Conservation (phyloP, 192 early-diverging fungal species). For the Podochytrium sp. region DNA sequence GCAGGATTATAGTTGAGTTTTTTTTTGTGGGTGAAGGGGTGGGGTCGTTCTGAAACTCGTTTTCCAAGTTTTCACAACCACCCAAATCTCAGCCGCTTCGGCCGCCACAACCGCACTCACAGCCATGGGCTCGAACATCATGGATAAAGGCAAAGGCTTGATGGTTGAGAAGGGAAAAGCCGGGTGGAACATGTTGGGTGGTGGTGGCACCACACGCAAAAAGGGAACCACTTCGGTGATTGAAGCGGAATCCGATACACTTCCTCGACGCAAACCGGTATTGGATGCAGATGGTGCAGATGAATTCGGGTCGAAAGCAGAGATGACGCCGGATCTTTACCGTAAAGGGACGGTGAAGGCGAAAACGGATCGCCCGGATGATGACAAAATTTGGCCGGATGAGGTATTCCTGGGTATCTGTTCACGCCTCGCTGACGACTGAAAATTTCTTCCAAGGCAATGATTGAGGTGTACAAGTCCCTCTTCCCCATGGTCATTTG, state of each 20-base stretch:
- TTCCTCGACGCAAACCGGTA: neutral
- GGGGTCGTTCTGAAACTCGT: neutral
- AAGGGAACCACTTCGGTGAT: neutral
- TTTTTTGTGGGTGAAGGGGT: neutral
- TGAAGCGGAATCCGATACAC: neutral
- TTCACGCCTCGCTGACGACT: no score
- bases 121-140: slow-evolving; percentile 31
- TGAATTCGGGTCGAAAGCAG: no score
- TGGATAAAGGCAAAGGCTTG: slow-evolving; percentile 22
- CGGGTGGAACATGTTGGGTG: slow-evolving; percentile 17
- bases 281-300: no score
- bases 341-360: neutral
- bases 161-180: no score
- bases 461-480: slow-evolving; percentile 49
- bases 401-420: slow-evolving; percentile 50
- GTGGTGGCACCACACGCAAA: neutral
- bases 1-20: slow-evolving; percentile 38
- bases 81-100: slow-evolving; percentile 39
- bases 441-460: no score
- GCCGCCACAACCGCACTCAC: slow-evolving; percentile 48
- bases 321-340: neutral
- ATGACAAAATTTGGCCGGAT: slow-evolving; percentile 58
- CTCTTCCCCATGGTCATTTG: slow-evolving; percentile 71
- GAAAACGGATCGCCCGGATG: slow-evolving; percentile 14
- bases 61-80: slow-evolving; percentile 26